Evolutionary conservation across 306 rosid genomes (phyloP).

Genomic region (Sophora flavescens): DNA sequence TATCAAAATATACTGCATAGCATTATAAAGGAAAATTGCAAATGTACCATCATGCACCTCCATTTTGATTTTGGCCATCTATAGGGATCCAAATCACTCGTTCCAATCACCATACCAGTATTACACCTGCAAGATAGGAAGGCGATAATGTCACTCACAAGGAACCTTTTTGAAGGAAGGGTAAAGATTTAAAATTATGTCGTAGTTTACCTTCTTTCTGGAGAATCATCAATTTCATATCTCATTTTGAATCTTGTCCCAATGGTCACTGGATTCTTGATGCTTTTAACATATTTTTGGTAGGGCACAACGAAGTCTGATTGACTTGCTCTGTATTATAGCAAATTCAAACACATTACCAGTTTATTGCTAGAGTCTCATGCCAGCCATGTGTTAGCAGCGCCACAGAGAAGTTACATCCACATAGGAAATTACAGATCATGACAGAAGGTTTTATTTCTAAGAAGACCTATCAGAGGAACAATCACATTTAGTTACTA

Average conservation of each 20-base stretch:
- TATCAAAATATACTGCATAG: conserved; percentile 30
- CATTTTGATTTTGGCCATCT: conserved; percentile 97
- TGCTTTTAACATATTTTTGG: conserved; percentile 76
- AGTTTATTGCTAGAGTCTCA: conserved; percentile 17
- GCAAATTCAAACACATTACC: conserved; percentile 39
- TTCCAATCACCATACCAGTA: conserved; percentile 84
- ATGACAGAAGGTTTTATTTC: conserved; percentile 1
- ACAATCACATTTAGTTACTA: not conserved
- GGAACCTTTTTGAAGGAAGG: conserved; percentile 7
- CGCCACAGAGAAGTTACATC: conserved; percentile 11
- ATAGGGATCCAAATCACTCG: conserved; percentile 83
- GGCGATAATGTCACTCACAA: conserved; percentile 39
- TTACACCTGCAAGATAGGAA: conserved; percentile 70
- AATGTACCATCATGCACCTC: conserved; percentile 92
- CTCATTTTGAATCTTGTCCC: conserved; percentile 92
- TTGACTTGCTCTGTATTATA: conserved; percentile 79
- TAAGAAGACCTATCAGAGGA: not conserved
- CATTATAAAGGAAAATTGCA: conserved; percentile 38
- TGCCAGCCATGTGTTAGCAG: conserved; percentile 8
- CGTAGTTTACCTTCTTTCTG: conserved; percentile 79
- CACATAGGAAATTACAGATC: not conserved
- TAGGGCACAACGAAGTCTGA: conserved; percentile 87
- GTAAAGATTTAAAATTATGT: conserved; percentile 30
- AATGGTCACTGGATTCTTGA: conserved; percentile 66
- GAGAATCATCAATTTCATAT: conserved; percentile 91